phyloP scores from a whole-genome alignment of 2,329 filamentous ascomycete species.

The Zarea fungicola region DNA sequence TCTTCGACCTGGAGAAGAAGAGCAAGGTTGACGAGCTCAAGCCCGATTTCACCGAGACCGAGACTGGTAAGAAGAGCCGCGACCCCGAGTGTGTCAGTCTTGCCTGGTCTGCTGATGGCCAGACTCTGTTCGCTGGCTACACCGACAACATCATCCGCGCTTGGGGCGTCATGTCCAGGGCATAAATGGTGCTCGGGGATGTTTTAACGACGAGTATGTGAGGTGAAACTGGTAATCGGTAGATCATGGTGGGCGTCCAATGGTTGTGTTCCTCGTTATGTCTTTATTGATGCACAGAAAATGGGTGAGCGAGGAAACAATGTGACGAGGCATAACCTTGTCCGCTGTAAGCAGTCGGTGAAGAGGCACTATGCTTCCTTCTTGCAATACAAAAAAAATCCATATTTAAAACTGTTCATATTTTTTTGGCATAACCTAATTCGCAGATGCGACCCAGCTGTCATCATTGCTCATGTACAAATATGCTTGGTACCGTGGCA shows the following conservation, averaged over 20 bases:
- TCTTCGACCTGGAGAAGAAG: conserved; percentile 99
- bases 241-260: conserved; percentile 44
- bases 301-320: conserved; percentile 27
- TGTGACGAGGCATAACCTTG: conserved; percentile 34
- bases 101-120: conserved; percentile 96
- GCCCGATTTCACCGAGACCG: conserved; percentile 91
- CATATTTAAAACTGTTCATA: conserved; percentile 15
- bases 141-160: conserved; percentile 99
- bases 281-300: conserved; percentile 37
- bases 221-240: conserved; percentile 23
- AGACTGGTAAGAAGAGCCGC: conserved; percentile 97
- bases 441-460: too few relatives aligned
- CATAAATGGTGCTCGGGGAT: conserved; percentile 45
- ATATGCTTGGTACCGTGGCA: too few relatives aligned
- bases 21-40: conserved; percentile 99
- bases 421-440: background rate
- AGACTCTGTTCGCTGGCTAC: conserved; percentile 99
- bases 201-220: conserved; percentile 21
- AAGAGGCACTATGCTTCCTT: conserved; percentile 34
- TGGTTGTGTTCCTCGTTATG: conserved; percentile 41
- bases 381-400: conserved; percentile 32
- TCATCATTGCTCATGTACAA: too few relatives aligned
- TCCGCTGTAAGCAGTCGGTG: conserved; percentile 33
- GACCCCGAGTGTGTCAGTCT: conserved; percentile 97
- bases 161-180: conserved; percentile 96